A percentile compares a stretch with the other conserved stretches of the same genome.
These are phyloP conservation scores for Neofusicoccum parvum DNA, from an alignment of 2,329 filamentous ascomycete species.

Conservation along the genomic window DNA sequence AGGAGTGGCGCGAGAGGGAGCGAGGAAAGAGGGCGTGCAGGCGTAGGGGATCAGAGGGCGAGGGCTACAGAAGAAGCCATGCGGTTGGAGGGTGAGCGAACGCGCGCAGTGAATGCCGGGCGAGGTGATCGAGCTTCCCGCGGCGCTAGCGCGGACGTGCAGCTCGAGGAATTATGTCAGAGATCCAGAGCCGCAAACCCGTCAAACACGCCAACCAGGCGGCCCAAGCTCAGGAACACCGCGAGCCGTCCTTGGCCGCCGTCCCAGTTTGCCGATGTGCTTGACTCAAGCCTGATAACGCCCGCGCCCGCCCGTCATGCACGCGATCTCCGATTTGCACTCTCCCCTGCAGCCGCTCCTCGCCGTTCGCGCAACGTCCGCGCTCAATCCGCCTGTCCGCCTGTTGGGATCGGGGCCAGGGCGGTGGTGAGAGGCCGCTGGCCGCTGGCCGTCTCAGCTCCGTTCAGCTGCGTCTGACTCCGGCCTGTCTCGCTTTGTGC, in stretches of 20 bases:
- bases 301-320: not conserved
- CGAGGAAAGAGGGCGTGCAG: conserved; percentile 13
- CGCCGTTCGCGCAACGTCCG: not conserved
- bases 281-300: conserved; percentile 1
- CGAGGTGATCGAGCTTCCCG: conserved; percentile 18
- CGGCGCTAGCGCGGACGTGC: conserved; percentile 15
- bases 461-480: not conserved
- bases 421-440: not conserved
- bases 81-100: conserved; percentile 3
- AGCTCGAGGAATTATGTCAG: conserved; percentile 20
- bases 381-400: not conserved
- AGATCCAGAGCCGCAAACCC: conserved; percentile 15
- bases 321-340: not conserved
- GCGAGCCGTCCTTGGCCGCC: not conserved
- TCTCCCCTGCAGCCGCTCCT: not conserved
- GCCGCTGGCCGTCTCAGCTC: not conserved
- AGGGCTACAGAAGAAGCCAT: conserved; percentile 20
- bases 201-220: not conserved
- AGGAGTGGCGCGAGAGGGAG: conserved; percentile 13
- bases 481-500: not conserved
- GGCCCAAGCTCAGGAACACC: not conserved
- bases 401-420: not conserved
- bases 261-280: not conserved
- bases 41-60: conserved; percentile 17
- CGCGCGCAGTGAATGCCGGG: conserved; percentile 12